A percentile compares a stretch with the other conserved stretches of the same genome.
Conservation (phyloP, 2,329 filamentous ascomycete species). For the Phymatotrichopsis omnivora region DNA sequence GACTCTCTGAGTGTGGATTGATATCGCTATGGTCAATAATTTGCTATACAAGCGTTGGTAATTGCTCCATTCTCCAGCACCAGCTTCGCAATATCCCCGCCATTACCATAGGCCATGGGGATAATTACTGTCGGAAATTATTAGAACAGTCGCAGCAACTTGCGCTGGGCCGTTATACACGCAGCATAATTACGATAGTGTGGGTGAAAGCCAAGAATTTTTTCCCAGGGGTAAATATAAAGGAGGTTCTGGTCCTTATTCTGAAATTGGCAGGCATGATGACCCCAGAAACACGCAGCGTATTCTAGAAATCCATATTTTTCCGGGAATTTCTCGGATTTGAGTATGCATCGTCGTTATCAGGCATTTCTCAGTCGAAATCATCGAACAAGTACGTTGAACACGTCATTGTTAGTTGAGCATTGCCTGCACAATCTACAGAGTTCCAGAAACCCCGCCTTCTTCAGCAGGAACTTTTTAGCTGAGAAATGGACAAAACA, state of each 20-base stretch:
- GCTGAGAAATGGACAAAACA: constrained; percentile 26
- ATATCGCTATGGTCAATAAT: too few species aligned
- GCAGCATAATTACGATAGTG: too few species aligned
- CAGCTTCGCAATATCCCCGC: background rate
- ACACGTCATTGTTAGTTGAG: constrained; percentile 2
- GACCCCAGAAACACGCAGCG: constrained; percentile 16
- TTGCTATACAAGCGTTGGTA: too few species aligned
- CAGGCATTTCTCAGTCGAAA: too few species aligned
- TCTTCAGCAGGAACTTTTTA: constrained; percentile 28
- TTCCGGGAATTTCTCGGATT: background rate
- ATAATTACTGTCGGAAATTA: background rate
- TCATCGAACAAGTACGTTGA: constrained; percentile 10
- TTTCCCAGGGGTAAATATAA: too few species aligned
- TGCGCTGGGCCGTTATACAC: too few species aligned
- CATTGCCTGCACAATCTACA: background rate
- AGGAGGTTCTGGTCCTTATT: background rate
- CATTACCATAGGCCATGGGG: background rate
- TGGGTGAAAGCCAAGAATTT: too few species aligned
- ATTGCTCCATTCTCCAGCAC: constrained; percentile 4
- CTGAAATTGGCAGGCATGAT: constrained; percentile 1
- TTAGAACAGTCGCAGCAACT: too few species aligned
- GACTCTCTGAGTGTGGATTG: too few species aligned
- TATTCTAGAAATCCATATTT: constrained; percentile 9
- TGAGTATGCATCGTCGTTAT: too few species aligned
- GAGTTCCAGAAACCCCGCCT: too few species aligned